These are phyloP conservation scores for Coriolopsis trogii DNA, from an alignment of 1,284 basidiomycete species.

Conservation along the genomic window DNA sequence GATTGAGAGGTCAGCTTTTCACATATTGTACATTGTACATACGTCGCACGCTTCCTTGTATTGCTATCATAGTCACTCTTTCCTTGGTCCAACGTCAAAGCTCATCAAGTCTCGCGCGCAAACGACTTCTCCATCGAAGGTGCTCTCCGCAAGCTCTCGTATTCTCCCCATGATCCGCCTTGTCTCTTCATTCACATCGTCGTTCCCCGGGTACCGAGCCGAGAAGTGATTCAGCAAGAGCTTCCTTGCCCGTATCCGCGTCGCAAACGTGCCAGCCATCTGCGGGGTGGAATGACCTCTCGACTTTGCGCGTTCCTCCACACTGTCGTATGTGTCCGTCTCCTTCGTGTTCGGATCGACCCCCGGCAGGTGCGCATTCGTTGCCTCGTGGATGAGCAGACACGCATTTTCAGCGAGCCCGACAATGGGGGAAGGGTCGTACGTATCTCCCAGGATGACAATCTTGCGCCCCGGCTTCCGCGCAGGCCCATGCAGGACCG, in stretches of 20 bases:
- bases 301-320: conserved; percentile 70
- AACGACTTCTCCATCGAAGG: conserved; percentile 54
- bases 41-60: conserved; percentile 12
- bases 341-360: conserved; percentile 59
- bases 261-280: conserved; percentile 87
- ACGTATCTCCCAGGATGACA: conserved; percentile 82
- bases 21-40: conserved; percentile 9
- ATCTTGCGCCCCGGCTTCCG: conserved; percentile 73
- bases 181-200: conserved; percentile 49
- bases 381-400: conserved; percentile 85
- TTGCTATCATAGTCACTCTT: conserved; percentile 18
- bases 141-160: conserved; percentile 51
- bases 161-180: conserved; percentile 64
- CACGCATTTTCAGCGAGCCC: conserved; percentile 63
- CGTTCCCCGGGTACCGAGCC: conserved; percentile 44
- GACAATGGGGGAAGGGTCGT: conserved; percentile 69
- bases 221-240: conserved; percentile 90
- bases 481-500: conserved; percentile 72
- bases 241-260: conserved; percentile 60
- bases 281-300: conserved; percentile 93
- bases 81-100: conserved; percentile 49
- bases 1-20: conserved; percentile 35
- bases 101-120: conserved; percentile 78
- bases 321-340: conserved; percentile 59
- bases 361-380: conserved; percentile 86